Evolutionary conservation across 805 yeast genomes (phyloP), one percentile per base, ranked within the genome.

Genomic region (Ascoidea rubescens): DNA sequence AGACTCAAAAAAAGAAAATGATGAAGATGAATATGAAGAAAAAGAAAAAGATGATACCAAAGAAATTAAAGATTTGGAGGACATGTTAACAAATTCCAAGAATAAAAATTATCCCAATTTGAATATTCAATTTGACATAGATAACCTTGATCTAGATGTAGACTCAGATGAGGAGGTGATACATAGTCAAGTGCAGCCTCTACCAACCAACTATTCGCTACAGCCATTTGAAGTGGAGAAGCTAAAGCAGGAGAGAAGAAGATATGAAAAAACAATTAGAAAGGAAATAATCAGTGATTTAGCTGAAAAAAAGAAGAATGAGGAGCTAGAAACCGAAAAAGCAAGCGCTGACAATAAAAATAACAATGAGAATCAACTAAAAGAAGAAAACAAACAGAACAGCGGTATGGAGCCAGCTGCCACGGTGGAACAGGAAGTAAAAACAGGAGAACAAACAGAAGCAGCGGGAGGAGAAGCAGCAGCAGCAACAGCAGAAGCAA

Each of bases 141-240:
- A 52, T 5, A 44, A 55, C 8, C 7, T 54, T 21, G 52, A 54
- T 46, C 45, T 51, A 28, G 48, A 51, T 33, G 53, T 49, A 5
- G 51, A 55, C 21, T 47, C 52, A 45, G 58, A 54, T 48, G 50
- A 45, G 37, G 56, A 53, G 33, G 21, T 55, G 5, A 43, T 55
- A 16, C 54, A 55, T 30, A 52, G 50, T 17, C 45, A 31, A 33
- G 47, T 37, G 5, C 31, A 5, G 5, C 49, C 48, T 21, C 31
- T 52, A 44, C 52, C 55, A 1, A 30, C 16, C 21, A 50, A 51
- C 43, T 52, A 52, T 33, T 31, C 17, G 12, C 45, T 45, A 31
- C 32, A 21, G 6, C 14, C 12, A 6, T 21, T 48, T 5, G 51
- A 48, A 33, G 48, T 45, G 31, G 10, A 33, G 16, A 17, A 7